Evolutionary conservation across 805 yeast species (phyloP), one percentile per base, ranked within the genome.

Genomic region (Nakazawaea molendinolei): DNA sequence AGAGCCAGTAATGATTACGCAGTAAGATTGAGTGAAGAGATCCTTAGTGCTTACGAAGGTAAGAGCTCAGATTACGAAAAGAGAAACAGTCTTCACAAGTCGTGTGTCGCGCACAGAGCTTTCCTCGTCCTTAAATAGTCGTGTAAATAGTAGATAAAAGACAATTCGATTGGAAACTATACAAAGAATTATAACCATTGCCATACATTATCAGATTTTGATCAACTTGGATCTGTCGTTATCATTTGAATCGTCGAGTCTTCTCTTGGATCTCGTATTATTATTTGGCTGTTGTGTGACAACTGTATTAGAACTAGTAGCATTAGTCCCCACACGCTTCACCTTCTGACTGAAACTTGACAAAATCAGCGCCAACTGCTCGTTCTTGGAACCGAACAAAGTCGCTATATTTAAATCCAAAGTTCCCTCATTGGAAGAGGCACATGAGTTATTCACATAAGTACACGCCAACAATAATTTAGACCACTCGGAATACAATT

Each of bases 1-100:
- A 79, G 95, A 56, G 79, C 77, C 31, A 78, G 89, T 13, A 74
- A 77, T 40, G 92, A 84, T 50, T 83, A 83, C 50, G 67, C 94
- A 2, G 97, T 92, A 26, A 74, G 97, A 51, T 67, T 92, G 31
- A 87, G 89, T 25, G 97, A 92, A 61, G 97, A 92, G 60, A 74
- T 92, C 41, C 55, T 86, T 25, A 67, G 80, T 35, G 92, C 92
- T 21, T 68, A 66, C 49, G 76, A 74, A 48, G 96, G 96, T 35
- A 78, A 75, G 51, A 76, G 90, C 28, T 69, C 87, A 23, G 87
- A 92, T 16, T 84, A 76, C 58, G 97, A 86, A 44, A 87, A 84
- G 67, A 77, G 80, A 60, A 73, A 76, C 36, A 79, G 75, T 51
- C 75, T 84, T 69, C 97, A 90, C 61, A 86, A 80, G 62, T 65